Evolutionary conservation across 208 protist genomes (phyloP).

Genomic region (Leishmania tarentolae): DNA sequence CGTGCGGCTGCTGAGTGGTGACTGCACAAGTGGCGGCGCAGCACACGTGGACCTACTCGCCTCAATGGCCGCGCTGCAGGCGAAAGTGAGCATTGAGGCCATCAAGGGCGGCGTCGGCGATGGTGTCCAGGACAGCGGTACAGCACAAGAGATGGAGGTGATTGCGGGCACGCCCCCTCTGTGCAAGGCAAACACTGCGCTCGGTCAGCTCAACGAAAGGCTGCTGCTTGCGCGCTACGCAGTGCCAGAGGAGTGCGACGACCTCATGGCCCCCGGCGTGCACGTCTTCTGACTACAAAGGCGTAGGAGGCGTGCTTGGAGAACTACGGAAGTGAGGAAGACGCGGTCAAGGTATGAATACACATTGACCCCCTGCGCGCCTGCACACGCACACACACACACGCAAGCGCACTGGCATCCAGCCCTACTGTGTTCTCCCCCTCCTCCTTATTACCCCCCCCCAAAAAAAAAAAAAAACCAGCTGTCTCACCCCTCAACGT

Average conservation of each 20-base stretch:
- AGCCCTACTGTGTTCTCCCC: background rate
- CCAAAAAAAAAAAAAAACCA: no score
- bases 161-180: constrained; percentile 2
- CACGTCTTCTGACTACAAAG: constrained; percentile 18
- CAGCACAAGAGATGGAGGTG: background rate
- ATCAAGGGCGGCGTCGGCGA: constrained; percentile 11
- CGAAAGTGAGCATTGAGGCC: constrained; percentile 31
- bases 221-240: constrained; percentile 48
- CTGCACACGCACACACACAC: constrained; percentile 3
- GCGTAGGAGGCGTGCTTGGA: background rate
- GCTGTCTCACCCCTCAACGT: background rate
- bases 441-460: background rate
- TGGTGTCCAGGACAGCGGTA: background rate
- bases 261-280: constrained; percentile 33
- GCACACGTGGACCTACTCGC: constrained; percentile 16
- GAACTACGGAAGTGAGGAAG: background rate
- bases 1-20: constrained; percentile 3
- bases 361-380: background rate
- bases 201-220: constrained; percentile 39
- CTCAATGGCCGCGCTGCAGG: constrained; percentile 29
- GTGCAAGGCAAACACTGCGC: constrained; percentile 19
- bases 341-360: background rate
- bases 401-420: background rate
- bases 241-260: constrained; percentile 48
- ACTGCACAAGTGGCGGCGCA: constrained; percentile 8